These are phyloP conservation scores for Chaetomium globosum DNA, from an alignment of 2,329 filamentous ascomycete species.

Conservation along the genomic window DNA sequence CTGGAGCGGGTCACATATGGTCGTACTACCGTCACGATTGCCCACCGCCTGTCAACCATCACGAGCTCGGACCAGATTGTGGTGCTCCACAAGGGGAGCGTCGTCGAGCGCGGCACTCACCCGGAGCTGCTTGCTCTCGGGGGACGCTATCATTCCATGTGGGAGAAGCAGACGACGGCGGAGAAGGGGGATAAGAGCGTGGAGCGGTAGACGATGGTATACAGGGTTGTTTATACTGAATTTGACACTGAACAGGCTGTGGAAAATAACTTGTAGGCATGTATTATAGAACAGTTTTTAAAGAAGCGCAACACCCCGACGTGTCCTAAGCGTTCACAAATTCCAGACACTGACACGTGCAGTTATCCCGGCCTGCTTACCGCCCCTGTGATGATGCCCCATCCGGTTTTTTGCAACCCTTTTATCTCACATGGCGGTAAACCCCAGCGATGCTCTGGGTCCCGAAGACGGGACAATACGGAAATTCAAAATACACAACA, in stretches of 20 bases:
- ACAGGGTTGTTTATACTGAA: neutral
- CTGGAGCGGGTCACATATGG: conserved; percentile 1
- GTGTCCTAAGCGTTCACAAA: neutral
- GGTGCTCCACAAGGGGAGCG: neutral
- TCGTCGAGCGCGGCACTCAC: neutral
- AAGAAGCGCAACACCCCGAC: neutral
- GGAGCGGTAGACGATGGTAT: neutral
- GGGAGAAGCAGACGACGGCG: conserved; percentile 3
- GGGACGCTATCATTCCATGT: neutral
- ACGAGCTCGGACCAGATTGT: conserved; percentile 2
- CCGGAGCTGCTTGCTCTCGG: neutral
- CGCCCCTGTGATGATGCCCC: too few species aligned
- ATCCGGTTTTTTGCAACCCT: too few species aligned
- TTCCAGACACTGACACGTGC: neutral
- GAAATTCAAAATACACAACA: neutral
- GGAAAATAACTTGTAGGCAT: neutral
- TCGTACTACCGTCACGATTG: neutral
- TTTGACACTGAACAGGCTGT: neutral
- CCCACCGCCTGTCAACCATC: conserved; percentile 4
- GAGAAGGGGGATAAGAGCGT: neutral
- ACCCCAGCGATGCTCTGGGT: neutral
- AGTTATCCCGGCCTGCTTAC: neutral
- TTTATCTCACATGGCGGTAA: neutral
- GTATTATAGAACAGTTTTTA: neutral
- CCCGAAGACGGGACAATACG: neutral